These are phyloP conservation scores for Geoglossum glabrum DNA, from an alignment of 495 filamentous ascomycete species.

Conservation along the genomic window DNA sequence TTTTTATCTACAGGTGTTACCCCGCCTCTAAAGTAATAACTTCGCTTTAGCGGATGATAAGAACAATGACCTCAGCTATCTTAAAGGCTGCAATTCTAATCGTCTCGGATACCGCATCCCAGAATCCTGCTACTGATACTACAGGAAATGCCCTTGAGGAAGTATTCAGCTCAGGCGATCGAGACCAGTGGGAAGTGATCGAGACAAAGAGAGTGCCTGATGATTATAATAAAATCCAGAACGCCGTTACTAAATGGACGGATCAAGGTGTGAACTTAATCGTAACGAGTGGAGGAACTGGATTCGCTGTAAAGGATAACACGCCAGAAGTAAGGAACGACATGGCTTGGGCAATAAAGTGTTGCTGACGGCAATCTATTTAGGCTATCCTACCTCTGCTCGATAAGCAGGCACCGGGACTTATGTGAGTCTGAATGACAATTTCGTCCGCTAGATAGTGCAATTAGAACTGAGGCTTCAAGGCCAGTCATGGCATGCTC, in stretches of 20 bases:
- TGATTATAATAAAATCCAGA: constrained; percentile 51
- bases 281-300: constrained; percentile 79
- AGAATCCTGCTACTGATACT: constrained; percentile 62
- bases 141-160: constrained; percentile 41
- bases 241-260: constrained; percentile 44
- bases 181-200: constrained; percentile 38
- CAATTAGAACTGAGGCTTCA: constrained; percentile 11
- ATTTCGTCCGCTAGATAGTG: background rate
- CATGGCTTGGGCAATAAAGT: background rate
- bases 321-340: constrained; percentile 54
- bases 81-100: constrained; percentile 60
- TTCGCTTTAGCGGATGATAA: background rate
- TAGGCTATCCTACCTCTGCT: constrained; percentile 66
- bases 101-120: constrained; percentile 79
- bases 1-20: background rate
- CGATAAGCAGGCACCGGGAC: constrained; percentile 69
- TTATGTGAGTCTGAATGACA: constrained; percentile 39
- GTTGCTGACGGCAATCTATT: background rate
- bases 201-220: constrained; percentile 67
- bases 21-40: background rate
- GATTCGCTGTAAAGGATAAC: constrained; percentile 71
- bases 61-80: constrained; percentile 7
- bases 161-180: constrained; percentile 43
- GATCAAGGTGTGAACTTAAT: constrained; percentile 56
- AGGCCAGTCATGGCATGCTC: constrained; percentile 70